Conservation (phyloP, 2,329 filamentous ascomycete species). For the Herpomyces periplanetae region DNA sequence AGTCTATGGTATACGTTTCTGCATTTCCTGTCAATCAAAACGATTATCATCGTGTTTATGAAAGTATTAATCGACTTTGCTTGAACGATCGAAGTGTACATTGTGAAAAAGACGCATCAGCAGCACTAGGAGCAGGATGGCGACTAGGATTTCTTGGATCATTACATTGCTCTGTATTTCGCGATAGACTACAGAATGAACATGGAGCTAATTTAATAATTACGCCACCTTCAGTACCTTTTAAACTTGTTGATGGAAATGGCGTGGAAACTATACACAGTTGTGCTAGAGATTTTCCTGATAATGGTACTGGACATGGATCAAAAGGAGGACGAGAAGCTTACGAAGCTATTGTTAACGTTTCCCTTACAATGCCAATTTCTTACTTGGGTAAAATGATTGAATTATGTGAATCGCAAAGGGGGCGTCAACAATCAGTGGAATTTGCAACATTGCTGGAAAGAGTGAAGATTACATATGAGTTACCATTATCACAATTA, state of each 20-base stretch:
- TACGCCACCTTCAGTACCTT: constrained; percentile 74
- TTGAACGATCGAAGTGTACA: constrained; percentile 86
- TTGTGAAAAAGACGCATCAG: constrained; percentile 65
- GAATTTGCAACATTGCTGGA: constrained; percentile 72
- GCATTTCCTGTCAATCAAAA: constrained; percentile 73
- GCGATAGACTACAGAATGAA: constrained; percentile 70
- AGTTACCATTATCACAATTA: constrained; percentile 47
- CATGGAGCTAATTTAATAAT: constrained; percentile 85
- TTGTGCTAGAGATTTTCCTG: constrained; percentile 61
- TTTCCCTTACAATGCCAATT: constrained; percentile 61
- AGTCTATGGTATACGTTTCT: constrained; percentile 94
- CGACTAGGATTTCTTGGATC: constrained; percentile 81
- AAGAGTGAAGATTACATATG: constrained; percentile 77
- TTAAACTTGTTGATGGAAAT: constrained; percentile 38
- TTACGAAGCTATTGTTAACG: constrained; percentile 32
- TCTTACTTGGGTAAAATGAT: constrained; percentile 83
- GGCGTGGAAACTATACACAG: constrained; percentile 40
- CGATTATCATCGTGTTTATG: constrained; percentile 50
- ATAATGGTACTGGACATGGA: constrained; percentile 17
- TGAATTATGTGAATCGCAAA: constrained; percentile 60
- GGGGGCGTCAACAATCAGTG: constrained; percentile 49
- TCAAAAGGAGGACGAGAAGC: constrained; percentile 18
- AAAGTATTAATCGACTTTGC: constrained; percentile 69
- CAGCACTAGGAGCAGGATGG: constrained; percentile 75
- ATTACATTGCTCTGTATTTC: constrained; percentile 90